Evolutionary conservation across 345 rosid genomes (phyloP).

Genomic region (Ricinus communis): DNA sequence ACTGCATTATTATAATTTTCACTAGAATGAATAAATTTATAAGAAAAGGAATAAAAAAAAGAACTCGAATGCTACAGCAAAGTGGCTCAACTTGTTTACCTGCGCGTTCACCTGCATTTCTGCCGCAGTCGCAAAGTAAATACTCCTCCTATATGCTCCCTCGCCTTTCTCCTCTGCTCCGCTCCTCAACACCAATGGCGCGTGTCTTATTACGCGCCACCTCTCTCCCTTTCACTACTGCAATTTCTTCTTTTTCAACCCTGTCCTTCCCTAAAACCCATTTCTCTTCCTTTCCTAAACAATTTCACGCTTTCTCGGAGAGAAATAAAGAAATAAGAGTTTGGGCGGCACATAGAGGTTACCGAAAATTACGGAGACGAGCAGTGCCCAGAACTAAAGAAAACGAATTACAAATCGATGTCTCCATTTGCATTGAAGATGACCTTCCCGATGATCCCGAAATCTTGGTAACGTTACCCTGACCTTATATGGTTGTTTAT

Average conservation of each 20-base stretch:
- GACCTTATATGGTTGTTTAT: not conserved
- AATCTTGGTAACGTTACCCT: slow-evolving; percentile 48
- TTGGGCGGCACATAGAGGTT: slow-evolving; percentile 57
- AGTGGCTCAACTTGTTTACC: too few relatives aligned
- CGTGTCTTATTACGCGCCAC: slow-evolving; percentile 51
- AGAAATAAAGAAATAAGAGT: slow-evolving; percentile 28
- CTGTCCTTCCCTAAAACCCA: not conserved
- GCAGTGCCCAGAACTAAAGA: slow-evolving; percentile 43
- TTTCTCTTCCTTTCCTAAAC: slow-evolving; percentile 21
- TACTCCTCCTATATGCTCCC: slow-evolving; percentile 49
- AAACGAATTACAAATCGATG: slow-evolving; percentile 69
- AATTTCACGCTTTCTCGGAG: slow-evolving; percentile 37
- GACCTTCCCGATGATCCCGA: slow-evolving; percentile 83
- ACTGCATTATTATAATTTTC: too few relatives aligned
- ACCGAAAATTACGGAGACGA: slow-evolving; percentile 57
- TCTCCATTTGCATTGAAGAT: slow-evolving; percentile 81
- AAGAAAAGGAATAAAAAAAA: too few relatives aligned
- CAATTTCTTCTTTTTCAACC: not conserved
- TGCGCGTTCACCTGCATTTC: too few relatives aligned
- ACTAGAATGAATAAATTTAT: too few relatives aligned
- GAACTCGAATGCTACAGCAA: too few relatives aligned
- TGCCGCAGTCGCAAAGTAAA: too few relatives aligned
- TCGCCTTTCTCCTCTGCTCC: slow-evolving; percentile 48
- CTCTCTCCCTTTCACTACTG: not conserved
- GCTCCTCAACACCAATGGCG: slow-evolving; percentile 45